Conservation (phyloP, 805 yeast species). For the Diddensiella caesifluorescens region DNA sequence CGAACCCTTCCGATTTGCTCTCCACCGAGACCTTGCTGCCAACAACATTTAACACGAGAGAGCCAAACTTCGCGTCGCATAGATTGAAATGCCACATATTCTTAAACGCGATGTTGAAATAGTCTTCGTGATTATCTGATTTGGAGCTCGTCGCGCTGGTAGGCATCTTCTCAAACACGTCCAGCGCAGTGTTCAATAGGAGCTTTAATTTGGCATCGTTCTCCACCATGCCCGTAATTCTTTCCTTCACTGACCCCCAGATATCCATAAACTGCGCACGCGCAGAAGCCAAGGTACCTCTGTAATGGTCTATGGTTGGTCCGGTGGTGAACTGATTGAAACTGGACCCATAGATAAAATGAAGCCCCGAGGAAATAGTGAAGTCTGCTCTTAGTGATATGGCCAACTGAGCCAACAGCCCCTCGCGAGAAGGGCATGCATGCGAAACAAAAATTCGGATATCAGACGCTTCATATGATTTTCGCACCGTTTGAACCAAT, state of each 20-base stretch:
- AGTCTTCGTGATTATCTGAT: conserved; percentile 46
- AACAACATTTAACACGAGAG: conserved; percentile 39
- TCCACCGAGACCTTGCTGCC: conserved; percentile 49
- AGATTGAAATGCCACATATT: conserved; percentile 75
- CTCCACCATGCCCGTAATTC: conserved; percentile 39
- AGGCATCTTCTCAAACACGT: conserved; percentile 53
- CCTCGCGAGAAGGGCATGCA: conserved; percentile 66
- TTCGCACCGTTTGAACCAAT: conserved; percentile 45
- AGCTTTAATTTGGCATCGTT: conserved; percentile 41
- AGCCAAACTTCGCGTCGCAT: conserved; percentile 54
- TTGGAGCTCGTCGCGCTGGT: conserved; percentile 8
- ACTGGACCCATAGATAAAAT: conserved; percentile 63
- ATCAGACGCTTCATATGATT: conserved; percentile 39
- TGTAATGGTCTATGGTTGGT: conserved; percentile 56
- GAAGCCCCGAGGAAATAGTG: conserved; percentile 67
- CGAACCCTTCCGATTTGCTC: conserved; percentile 55
- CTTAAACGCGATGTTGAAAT: conserved; percentile 58
- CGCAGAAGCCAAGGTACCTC: conserved; percentile 56
- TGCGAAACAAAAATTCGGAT: conserved; percentile 61
- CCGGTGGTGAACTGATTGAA: conserved; percentile 63
- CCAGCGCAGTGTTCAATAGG: conserved; percentile 50
- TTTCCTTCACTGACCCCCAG: conserved; percentile 56
- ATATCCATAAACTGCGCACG: conserved; percentile 57
- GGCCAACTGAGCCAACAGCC: conserved; percentile 61
- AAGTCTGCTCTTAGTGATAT: conserved; percentile 64